phyloP scores from a whole-genome alignment of 345 rosid species.

The Sisymbrium irio region DNA sequence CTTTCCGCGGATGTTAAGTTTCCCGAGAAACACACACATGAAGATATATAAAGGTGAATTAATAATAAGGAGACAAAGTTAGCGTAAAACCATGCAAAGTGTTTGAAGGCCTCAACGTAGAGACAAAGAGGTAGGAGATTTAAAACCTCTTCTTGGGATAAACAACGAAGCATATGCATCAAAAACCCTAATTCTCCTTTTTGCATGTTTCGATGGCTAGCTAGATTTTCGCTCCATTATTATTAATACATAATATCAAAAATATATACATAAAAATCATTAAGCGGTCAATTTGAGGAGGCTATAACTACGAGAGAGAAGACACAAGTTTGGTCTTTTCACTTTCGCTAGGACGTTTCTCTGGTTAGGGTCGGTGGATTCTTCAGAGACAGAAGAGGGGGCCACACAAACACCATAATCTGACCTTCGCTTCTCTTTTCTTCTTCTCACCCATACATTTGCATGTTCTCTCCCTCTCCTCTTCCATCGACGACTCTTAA shows the following conservation, averaged over 20 bases:
- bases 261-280: not conserved
- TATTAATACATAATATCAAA: not conserved
- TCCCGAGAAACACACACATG: slow-evolving; percentile 32
- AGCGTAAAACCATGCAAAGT: slow-evolving; percentile 40
- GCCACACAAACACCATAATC: slow-evolving; percentile 41
- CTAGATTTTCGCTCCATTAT: slow-evolving; percentile 25
- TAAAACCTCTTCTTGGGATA: slow-evolving; percentile 31
- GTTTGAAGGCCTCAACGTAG: slow-evolving; percentile 26
- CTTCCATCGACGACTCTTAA: slow-evolving; percentile 11
- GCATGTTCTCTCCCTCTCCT: slow-evolving; percentile 49
- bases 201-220: slow-evolving; percentile 12
- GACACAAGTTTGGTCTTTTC: slow-evolving; percentile 31
- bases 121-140: slow-evolving; percentile 29
- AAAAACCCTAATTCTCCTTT: slow-evolving; percentile 20
- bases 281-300: slow-evolving; percentile 11
- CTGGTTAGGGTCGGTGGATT: slow-evolving; percentile 36
- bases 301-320: slow-evolving; percentile 35
- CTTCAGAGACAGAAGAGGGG: slow-evolving; percentile 41
- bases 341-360: slow-evolving; percentile 31
- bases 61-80: slow-evolving; percentile 31
- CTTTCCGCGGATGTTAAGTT: slow-evolving; percentile 11
- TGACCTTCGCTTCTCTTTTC: slow-evolving; percentile 33
- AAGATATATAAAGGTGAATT: not conserved
- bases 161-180: slow-evolving; percentile 35
- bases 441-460: slow-evolving; percentile 46